These are phyloP conservation scores for Meredithiella fracta DNA, from an alignment of 2,329 filamentous ascomycete genomes.

Conservation along the genomic window DNA sequence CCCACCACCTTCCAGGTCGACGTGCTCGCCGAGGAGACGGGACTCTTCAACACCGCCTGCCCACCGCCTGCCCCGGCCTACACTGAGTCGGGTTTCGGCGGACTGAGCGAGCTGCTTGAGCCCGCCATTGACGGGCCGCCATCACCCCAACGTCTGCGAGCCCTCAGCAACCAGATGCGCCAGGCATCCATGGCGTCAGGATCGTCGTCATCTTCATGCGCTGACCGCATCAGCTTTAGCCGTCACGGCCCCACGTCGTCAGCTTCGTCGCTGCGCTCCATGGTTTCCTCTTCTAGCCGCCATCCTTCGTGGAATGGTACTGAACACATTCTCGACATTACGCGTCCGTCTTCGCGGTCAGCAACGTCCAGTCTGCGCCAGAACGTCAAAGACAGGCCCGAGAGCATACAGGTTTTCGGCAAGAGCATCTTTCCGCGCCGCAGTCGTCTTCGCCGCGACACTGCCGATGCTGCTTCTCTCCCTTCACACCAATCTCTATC, in stretches of 20 bases:
- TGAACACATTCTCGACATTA: slow-evolving; percentile 29
- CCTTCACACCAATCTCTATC: slow-evolving; percentile 7
- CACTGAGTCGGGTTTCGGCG: slow-evolving; percentile 5
- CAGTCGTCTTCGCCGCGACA: slow-evolving; percentile 33
- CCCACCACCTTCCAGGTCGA: background rate
- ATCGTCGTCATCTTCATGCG: slow-evolving; percentile 12
- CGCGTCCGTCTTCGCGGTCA: slow-evolving; percentile 29
- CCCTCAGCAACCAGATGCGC: slow-evolving; percentile 42
- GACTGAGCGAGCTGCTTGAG: slow-evolving; percentile 31
- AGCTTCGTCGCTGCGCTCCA: slow-evolving; percentile 35
- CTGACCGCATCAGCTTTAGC: slow-evolving; percentile 7
- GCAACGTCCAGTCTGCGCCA: slow-evolving; percentile 34
- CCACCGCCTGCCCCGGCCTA: slow-evolving; percentile 10
- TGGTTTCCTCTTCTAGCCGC: slow-evolving; percentile 16
- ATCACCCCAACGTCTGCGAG: slow-evolving; percentile 42
- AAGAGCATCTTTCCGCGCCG: slow-evolving; percentile 42
- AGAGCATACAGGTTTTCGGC: slow-evolving; percentile 43
- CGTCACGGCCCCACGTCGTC: slow-evolving; percentile 35
- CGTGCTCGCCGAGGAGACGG: background rate
- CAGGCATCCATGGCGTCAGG: slow-evolving; percentile 27
- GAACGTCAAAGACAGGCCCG: slow-evolving; percentile 32
- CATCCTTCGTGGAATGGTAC: slow-evolving; percentile 7
- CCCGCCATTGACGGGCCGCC: slow-evolving; percentile 45
- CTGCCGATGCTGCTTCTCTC: slow-evolving; percentile 19
- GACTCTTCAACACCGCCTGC: slow-evolving; percentile 1